These are phyloP conservation scores for Pleurotus sapidus DNA, from an alignment of 768 basidiomycete species.

Conservation along the genomic window DNA sequence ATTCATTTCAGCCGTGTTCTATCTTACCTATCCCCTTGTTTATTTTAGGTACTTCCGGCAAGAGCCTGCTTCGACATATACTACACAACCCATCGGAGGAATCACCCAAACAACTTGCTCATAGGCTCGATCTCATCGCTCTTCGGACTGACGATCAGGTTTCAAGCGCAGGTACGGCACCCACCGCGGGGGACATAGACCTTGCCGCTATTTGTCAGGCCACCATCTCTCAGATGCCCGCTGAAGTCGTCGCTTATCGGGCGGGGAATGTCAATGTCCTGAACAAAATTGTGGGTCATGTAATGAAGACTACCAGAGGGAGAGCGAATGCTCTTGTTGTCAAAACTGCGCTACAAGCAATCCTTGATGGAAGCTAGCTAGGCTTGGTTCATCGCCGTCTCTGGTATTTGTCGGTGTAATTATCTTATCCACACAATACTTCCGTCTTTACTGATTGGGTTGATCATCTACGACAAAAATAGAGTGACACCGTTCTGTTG, in stretches of 20 bases:
- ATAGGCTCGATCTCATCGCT: constrained; percentile 45
- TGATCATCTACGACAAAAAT: no score
- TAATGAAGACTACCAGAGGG: constrained; percentile 82
- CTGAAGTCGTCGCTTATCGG: constrained; percentile 62
- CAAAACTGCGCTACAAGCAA: constrained; percentile 44
- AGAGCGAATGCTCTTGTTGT: constrained; percentile 70
- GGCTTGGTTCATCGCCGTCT: no score
- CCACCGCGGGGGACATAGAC: constrained; percentile 26
- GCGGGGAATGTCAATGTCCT: constrained; percentile 74
- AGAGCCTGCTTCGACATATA: constrained; percentile 70
- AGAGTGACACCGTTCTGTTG: no score
- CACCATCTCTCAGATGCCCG: constrained; percentile 65
- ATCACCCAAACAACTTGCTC: constrained; percentile 39
- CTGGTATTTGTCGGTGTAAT: no score
- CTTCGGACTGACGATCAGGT: constrained; percentile 15
- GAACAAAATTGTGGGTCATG: constrained; percentile 78
- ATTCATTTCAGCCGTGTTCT: background rate
- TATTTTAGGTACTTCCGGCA: constrained; percentile 70
- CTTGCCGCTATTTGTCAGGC: constrained; percentile 54
- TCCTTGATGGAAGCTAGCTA: constrained; percentile 25
- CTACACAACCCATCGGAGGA: constrained; percentile 43
- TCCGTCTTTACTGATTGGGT: no score
- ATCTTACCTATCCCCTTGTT: constrained; percentile 6
- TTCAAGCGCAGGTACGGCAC: constrained; percentile 11
- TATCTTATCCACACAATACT: no score